Percentiles rank a stretch among this genome's conserved stretches.
phyloP scores from a whole-genome alignment of 202 grass and related monocot species.

The Carex sylvatica region DNA sequence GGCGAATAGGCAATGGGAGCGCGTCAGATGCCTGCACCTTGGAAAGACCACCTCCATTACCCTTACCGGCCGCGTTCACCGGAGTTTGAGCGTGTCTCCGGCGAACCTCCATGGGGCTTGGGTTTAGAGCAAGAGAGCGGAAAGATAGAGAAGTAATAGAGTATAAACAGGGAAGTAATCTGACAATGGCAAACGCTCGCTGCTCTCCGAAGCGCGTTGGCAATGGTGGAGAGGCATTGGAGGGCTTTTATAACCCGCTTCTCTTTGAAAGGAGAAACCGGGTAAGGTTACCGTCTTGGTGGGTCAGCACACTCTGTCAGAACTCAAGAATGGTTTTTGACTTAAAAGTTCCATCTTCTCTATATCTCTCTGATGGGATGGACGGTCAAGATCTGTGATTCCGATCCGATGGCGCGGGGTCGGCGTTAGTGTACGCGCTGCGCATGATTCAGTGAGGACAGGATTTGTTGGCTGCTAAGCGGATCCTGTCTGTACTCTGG shows the following conservation, averaged over 20 bases:
- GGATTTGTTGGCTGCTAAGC: slow-evolving; percentile 5
- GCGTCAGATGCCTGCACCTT: slow-evolving; percentile 78
- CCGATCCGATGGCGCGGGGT: neutral
- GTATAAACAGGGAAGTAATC: neutral
- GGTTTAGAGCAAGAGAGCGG: slow-evolving; percentile 21
- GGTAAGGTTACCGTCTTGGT: neutral
- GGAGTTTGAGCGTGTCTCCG: slow-evolving; percentile 25
- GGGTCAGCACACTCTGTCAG: slow-evolving; percentile 13
- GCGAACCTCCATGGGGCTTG: slow-evolving; percentile 40
- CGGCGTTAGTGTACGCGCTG: neutral
- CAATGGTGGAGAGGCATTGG: slow-evolving; percentile 25
- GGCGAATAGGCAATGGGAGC: slow-evolving; percentile 71
- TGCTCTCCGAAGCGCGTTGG: slow-evolving; percentile 7
- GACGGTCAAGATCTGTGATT: neutral
- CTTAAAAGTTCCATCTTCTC: neutral
- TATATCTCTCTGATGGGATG: neutral
- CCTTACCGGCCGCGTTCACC: neutral
- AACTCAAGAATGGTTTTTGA: neutral
- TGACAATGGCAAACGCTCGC: neutral
- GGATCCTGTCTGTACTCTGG: slow-evolving; percentile 4
- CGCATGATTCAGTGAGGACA: neutral
- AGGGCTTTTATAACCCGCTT: slow-evolving; percentile 36
- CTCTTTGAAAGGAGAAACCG: slow-evolving; percentile 8
- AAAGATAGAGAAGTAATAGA: neutral
- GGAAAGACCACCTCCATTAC: neutral